Base-by-base conservation (phyloP, 805 yeast genomes). In the Saturnispora kantuleensis region DNA sequence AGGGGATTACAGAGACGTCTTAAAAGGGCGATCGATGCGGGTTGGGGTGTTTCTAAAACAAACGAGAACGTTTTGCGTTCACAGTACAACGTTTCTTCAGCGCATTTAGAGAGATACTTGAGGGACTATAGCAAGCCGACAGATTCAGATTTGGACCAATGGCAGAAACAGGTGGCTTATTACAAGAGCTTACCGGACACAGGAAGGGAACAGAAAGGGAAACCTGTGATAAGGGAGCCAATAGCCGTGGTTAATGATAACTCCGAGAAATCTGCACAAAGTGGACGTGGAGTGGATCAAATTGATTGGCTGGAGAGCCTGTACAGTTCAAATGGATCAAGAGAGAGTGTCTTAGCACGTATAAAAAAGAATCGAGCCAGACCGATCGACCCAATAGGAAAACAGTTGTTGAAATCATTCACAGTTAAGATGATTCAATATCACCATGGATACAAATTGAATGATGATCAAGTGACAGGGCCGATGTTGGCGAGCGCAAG, bases 61-160 rank as follows among this genome's bases (percentile, higher is more conserved):
- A 39, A 35, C 10, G 30, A 35, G 15, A 4, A 29, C 10, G 34
- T 42, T 21, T 16, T 36, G 5, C 36, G 11, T 31, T 37, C 45
- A 8, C 45, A 42, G 21, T 42, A 42, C 31, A 42, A 42, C 10
- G n/a, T 42, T 10, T 18, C 38, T 15, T 26, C 15, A 10, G 13
- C 3, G 7, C 36, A 42, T 16, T 13, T 42, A 13, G 41, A 36
- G n/a, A 28, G 45, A 42, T 42, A 36, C 38, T 31, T 42, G 13
- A 42, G 33, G 18, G 28, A 42, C 18, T 42, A 42, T 26, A 13
- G 28, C 6, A 30, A 36, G 9, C 45, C 45, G 16, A 37, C 45
- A 16, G 15, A 26, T 6, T 26, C n/a, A 13, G 34, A 34, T 13
- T 31, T 21, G 16, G 21, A 13, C 7, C 31, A 15, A 15, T 42